These are phyloP conservation scores for Cercospora sp. DNA, from an alignment of 2,329 filamentous ascomycete genomes.

Conservation along the genomic window DNA sequence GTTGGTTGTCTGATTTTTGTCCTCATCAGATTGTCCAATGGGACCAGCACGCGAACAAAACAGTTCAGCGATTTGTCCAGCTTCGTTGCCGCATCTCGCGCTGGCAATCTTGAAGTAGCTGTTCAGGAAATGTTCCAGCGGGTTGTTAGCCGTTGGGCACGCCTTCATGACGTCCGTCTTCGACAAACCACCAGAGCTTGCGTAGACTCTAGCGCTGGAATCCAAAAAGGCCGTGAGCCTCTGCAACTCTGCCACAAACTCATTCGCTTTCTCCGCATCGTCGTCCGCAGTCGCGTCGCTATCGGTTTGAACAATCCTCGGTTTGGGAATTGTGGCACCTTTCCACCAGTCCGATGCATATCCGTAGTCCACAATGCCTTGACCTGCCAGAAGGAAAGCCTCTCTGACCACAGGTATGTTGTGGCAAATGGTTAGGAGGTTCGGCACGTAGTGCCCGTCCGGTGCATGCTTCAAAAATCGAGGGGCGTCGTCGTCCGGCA, in stretches of 20 bases:
- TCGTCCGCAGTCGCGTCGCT: constrained; percentile 30
- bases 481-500: constrained; percentile 52
- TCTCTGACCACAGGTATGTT: constrained; percentile 61
- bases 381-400: constrained; percentile 53
- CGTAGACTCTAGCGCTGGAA: constrained; percentile 58
- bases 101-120: constrained; percentile 28
- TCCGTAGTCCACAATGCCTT: constrained; percentile 54
- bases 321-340: constrained; percentile 53
- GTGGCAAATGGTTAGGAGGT: constrained; percentile 62
- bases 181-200: constrained; percentile 53
- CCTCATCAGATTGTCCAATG: constrained; percentile 8
- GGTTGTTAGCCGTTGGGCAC: constrained; percentile 11
- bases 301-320: constrained; percentile 51
- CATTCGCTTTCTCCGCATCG: constrained; percentile 42
- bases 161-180: constrained; percentile 30
- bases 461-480: constrained; percentile 59
- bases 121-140: constrained; percentile 30
- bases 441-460: constrained; percentile 56
- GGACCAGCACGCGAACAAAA: constrained; percentile 35
- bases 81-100: constrained; percentile 9
- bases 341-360: constrained; percentile 63
- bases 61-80: constrained; percentile 21
- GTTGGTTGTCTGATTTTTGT: not conserved
- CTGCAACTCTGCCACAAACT: constrained; percentile 59
- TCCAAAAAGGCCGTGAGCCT: constrained; percentile 63